Base-by-base conservation (phyloP, 2,329 filamentous ascomycete species). In the Diaporthe capsici region DNA sequence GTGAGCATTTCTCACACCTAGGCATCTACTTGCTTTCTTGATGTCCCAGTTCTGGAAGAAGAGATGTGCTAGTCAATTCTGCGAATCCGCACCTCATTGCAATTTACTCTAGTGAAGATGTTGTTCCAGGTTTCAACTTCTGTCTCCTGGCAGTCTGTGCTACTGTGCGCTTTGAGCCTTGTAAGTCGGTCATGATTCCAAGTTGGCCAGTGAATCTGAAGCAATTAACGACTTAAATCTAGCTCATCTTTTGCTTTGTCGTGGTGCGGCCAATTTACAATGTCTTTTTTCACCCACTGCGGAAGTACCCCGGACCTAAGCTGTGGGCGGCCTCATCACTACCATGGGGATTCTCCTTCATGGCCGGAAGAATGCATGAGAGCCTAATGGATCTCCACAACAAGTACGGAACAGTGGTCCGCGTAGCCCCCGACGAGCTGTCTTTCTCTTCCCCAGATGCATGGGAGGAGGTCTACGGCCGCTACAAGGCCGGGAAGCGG, bases 221-320 rank as follows among this genome's bases (percentile, higher is more conserved):
- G 2, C 25, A 65, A 12, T 49, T 65, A 25, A 65, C 42, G 4
- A 65, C 2, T 12, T 22, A 13, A 17, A 0, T 20, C 25, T n/a
- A 65, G 61, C 25, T 34, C n/a, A 13, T n/a, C 9, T 0, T 31
- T 34, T 34, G 22, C 17, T 15, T 65, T 71, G n/a, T 28, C 22
- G 37, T 44, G 37, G 2, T 60, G 8, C 25, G 51, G 15, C 49
- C 68, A 71, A 2, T 74, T 34, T 72, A 70, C 72, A 74, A 74
- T 72, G 55, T 74, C 20, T 71, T 25, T 17, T 72, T 74, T 20
- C 72, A 72, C 37, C 63, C 72, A 15, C 42, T 74, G n/a, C 49
- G 72, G 6, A 71, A 51, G 47, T 74, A 71, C n/a, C 67, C 49
- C 10, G 72, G 72, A 5, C 67, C 67, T n/a, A 71, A 70, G 72